Base-by-base conservation (phyloP, 129 eudicot genomes). In the Cynara cardunculus region DNA sequence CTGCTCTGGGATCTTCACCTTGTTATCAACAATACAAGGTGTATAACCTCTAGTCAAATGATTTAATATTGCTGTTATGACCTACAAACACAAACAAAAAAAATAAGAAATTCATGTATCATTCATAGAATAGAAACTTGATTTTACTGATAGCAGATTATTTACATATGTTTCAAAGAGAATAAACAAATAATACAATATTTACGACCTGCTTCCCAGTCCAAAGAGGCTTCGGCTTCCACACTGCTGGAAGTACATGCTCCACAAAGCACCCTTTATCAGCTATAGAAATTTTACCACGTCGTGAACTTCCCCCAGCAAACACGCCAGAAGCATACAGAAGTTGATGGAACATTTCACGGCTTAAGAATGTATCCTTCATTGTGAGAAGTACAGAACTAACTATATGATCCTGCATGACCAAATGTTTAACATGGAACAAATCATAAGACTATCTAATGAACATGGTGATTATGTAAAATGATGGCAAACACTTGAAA, bases 381-480 rank as follows among this genome's bases (percentile, higher is more conserved):
- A 92, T 89, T 24, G 99, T 95, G 24, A 95, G 92, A 71, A 95
- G 94, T 73, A 94, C 99, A 77, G 97, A 94, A 46, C 96, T 85
- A 32, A 92, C 99, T 82, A 94, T 94, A 84, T 92, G 97, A 89
- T 94, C 99, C 97, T 94, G 89, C 69, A 87, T 73, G 82, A 69
- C 28, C 25, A 71, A 65, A 41, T 27, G 82, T 26, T 27, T 7
- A 53, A n/a, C 26, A 30, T 37, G 69, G 21, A 78, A 21, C 22
- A 19, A 28, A 39, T 56, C 24, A 59, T 39, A 41, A 27, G 19
- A 64, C 64, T 59, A 61, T 13, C 21, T 44, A 34, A 39, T 37
- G 2, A 66, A 68, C 67, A 77, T 16, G 44, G 3, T 5, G 9
- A 37, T 6, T n/a, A 28, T 28, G 31, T 28, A 32, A 30, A 77